Evolutionary conservation across 345 rosid genomes (phyloP).

Genomic region (Balakata baccata): DNA sequence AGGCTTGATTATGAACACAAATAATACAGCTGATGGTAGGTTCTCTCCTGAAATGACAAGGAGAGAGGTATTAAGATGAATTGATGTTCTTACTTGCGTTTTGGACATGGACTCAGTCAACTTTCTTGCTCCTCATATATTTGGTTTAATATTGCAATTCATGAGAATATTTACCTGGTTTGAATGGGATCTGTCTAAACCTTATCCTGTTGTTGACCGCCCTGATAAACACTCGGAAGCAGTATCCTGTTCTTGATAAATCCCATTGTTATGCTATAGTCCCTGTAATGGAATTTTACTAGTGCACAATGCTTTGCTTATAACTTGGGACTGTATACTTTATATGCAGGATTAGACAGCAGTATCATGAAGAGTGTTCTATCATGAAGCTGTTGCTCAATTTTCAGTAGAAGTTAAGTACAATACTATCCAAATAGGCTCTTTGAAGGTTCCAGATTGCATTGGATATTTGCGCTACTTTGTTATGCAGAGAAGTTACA

Average conservation of each 20-base stretch:
- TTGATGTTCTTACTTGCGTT: too few species aligned
- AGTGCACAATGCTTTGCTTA: too few species aligned
- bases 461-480: background rate
- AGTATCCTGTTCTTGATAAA: background rate
- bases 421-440: background rate
- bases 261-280: background rate
- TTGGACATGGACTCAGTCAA: too few species aligned
- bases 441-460: background rate
- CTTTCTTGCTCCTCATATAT: too few species aligned
- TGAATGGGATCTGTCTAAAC: background rate
- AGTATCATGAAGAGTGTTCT: background rate
- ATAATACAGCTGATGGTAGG: too few species aligned
- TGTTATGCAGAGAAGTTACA: background rate
- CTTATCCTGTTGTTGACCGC: background rate
- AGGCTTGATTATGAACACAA: too few species aligned
- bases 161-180: background rate
- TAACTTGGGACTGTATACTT: background rate
- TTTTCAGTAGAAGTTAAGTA: background rate
- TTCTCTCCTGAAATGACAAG: too few species aligned
- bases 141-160: background rate
- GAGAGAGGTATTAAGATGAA: too few species aligned
- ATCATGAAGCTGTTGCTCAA: background rate
- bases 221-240: background rate
- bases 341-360: constrained; percentile 15
- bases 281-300: background rate